Conservation (phyloP, 176 grass and related monocot genomes). For the Musa itinerans region DNA sequence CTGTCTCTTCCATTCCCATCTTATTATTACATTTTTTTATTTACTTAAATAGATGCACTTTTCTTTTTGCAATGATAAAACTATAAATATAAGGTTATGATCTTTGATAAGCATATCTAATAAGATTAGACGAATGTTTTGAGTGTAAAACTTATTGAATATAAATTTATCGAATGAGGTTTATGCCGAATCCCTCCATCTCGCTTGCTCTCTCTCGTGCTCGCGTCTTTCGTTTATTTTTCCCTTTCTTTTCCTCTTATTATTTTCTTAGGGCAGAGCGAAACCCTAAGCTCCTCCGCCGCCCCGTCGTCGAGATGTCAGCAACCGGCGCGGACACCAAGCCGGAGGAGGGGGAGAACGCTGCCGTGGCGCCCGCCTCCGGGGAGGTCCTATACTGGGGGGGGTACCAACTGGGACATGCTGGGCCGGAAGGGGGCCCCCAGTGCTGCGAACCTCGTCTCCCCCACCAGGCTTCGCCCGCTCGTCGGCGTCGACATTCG, state of each 20-base stretch:
- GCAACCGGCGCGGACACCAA: slow-evolving; percentile 32
- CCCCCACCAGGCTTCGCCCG: slow-evolving; percentile 63
- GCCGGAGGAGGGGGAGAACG: slow-evolving; percentile 24
- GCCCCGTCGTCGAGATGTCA: background rate
- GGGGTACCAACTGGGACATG: slow-evolving; percentile 57
- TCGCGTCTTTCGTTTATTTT: too few relatives aligned
- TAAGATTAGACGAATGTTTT: too few relatives aligned
- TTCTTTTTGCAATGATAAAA: too few relatives aligned
- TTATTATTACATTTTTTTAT: too few relatives aligned
- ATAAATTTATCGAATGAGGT: too few relatives aligned
- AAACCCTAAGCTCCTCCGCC: slow-evolving; percentile 6
- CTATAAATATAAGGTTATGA: too few relatives aligned
- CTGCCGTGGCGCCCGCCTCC: background rate
- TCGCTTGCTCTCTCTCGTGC: background rate
- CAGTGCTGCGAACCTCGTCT: slow-evolving; percentile 51
- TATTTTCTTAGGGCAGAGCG: background rate
- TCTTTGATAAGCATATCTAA: too few relatives aligned
- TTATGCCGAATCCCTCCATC: too few relatives aligned
- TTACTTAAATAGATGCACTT: too few relatives aligned
- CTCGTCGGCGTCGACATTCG: slow-evolving; percentile 74
- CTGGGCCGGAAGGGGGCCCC: slow-evolving; percentile 46
- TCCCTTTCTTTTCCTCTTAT: background rate
- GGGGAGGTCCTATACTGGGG: slow-evolving; percentile 86
- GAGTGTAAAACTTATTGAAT: too few relatives aligned
- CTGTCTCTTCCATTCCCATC: too few relatives aligned